A percentile compares a stretch with the other conserved stretches of the same genome.
Evolutionary conservation across 345 rosid species (phyloP).

Genomic region (Populus pruinosa): DNA sequence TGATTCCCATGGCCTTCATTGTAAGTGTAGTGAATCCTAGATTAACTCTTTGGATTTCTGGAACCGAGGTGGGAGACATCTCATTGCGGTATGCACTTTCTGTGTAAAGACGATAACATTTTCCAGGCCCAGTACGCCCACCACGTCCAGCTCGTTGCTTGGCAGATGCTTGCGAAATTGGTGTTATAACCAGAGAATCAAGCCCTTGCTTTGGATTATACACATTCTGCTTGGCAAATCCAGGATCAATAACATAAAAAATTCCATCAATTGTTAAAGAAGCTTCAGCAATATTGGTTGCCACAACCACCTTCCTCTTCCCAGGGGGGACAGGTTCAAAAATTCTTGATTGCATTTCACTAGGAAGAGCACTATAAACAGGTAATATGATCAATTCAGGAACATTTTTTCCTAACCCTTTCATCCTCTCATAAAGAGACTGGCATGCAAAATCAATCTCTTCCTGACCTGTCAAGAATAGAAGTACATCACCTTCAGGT

Average conservation of each 20-base stretch:
- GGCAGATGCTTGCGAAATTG: conserved; percentile 86
- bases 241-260: conserved; percentile 79
- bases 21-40: conserved; percentile 62
- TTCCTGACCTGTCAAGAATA: conserved; percentile 86
- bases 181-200: conserved; percentile 72
- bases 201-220: conserved; percentile 81
- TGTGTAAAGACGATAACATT: conserved; percentile 74
- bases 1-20: conserved; percentile 95
- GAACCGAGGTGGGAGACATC: conserved; percentile 74
- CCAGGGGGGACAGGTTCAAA: conserved; percentile 85
- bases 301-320: conserved; percentile 79
- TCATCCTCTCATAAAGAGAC: conserved; percentile 68
- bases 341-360: conserved; percentile 86
- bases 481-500: conserved; percentile 78
- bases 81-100: conserved; percentile 79
- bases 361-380: conserved; percentile 80
- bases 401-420: conserved; percentile 64
- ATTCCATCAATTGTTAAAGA: conserved; percentile 80
- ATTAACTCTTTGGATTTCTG: conserved; percentile 89
- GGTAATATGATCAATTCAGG: conserved; percentile 78
- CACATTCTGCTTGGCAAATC: conserved; percentile 76
- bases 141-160: conserved; percentile 87
- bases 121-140: conserved; percentile 86
- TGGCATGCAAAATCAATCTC: conserved; percentile 82
- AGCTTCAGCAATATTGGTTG: conserved; percentile 83